Evolutionary conservation across 23 red algal genomes (phyloP).

Genomic region (Gracilaria domingensis): DNA sequence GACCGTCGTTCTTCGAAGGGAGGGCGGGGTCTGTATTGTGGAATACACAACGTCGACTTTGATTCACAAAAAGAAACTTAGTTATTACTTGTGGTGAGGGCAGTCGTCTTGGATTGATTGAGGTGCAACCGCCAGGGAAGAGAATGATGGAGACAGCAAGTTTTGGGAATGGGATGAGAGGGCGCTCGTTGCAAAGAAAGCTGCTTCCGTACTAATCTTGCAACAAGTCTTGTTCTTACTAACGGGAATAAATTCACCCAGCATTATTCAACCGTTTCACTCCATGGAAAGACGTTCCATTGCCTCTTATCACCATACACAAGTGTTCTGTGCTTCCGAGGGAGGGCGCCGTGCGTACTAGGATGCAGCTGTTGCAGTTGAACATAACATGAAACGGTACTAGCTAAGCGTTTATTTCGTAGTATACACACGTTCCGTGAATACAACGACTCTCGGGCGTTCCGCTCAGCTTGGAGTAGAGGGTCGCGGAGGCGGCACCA

Average conservation of each 20-base stretch:
- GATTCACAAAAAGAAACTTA: conserved; percentile 46
- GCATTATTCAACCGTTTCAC: neutral
- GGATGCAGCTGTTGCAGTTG: neutral
- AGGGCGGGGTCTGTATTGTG: conserved; percentile 78
- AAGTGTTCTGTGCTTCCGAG: no score
- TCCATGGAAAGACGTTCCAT: neutral
- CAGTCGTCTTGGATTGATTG: conserved; percentile 69
- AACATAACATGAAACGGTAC: neutral
- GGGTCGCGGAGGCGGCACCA: conserved; percentile 14
- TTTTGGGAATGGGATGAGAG: conserved; percentile 90
- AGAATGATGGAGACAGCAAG: conserved; percentile 77
- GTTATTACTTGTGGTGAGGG: conserved; percentile 95
- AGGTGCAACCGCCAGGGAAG: conserved; percentile 90
- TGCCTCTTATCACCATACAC: neutral
- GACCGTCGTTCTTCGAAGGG: conserved; percentile 63
- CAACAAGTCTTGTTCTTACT: neutral
- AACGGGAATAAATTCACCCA: neutral
- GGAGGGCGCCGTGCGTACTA: no score
- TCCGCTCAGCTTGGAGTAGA: neutral
- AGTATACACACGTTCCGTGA: neutral
- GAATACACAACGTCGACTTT: conserved; percentile 83
- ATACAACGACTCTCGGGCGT: neutral
- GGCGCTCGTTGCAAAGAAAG: conserved; percentile 65
- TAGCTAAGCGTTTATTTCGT: neutral
- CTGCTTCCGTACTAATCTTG: conserved; percentile 75